phyloP scores from a whole-genome alignment of 768 basidiomycete species.

The Glaciozyma martinii region DNA sequence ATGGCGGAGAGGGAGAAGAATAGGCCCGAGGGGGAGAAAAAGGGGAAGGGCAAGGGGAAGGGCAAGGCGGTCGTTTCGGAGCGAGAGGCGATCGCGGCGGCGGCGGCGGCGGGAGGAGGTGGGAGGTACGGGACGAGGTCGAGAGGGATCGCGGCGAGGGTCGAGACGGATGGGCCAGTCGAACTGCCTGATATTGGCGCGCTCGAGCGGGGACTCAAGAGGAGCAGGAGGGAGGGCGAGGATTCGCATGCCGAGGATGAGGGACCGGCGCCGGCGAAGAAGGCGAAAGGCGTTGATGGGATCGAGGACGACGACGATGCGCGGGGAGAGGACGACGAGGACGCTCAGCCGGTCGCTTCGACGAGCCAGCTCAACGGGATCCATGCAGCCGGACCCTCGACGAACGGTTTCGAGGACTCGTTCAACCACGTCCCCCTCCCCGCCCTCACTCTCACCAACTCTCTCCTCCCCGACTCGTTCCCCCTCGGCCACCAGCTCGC shows the following conservation, averaged over 20 bases:
- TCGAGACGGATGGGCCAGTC: not conserved
- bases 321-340: not conserved
- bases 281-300: slow-evolving; percentile 3
- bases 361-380: not conserved
- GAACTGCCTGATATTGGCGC: not conserved
- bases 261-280: slow-evolving; percentile 15
- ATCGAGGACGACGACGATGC: slow-evolving; percentile 1
- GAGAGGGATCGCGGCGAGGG: not conserved
- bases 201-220: slow-evolving; percentile 17
- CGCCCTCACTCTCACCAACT: not conserved
- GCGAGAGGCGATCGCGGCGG: not conserved
- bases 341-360: slow-evolving; percentile 5
- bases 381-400: not conserved
- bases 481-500: not conserved
- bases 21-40: not conserved
- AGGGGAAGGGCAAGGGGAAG: slow-evolving; percentile 19
- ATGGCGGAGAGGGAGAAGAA: slow-evolving; percentile 45
- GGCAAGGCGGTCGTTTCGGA: slow-evolving; percentile 15
- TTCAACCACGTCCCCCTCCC: slow-evolving; percentile 13
- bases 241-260: slow-evolving; percentile 7
- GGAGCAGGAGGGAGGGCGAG: slow-evolving; percentile 15
- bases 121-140: not conserved
- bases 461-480: not conserved
- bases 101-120: not conserved
- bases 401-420: slow-evolving; percentile 9